Percentiles rank a stretch among this genome's conserved stretches.
Evolutionary conservation across 805 yeast genomes (phyloP).

Genomic region (Teunomyces atbi): DNA sequence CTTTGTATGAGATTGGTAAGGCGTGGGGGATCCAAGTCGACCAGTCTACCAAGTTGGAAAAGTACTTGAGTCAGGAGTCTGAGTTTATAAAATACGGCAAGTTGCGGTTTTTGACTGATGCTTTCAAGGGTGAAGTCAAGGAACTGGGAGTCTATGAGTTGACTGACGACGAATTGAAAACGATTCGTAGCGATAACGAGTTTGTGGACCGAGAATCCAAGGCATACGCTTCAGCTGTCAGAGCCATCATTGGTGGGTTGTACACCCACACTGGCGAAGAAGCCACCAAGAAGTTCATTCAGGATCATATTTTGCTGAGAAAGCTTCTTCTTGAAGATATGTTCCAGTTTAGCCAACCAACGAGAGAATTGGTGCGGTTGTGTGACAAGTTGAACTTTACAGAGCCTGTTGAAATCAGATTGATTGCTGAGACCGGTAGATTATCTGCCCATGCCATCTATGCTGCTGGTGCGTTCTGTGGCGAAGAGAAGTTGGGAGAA

Average conservation of each 20-base stretch:
- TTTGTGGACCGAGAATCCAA: conserved; percentile 37
- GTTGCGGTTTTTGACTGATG: conserved; percentile 48
- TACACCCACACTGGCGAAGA: conserved; percentile 71
- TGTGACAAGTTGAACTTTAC: conserved; percentile 73
- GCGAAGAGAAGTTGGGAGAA: conserved; percentile 81
- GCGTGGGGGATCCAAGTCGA: conserved; percentile 91
- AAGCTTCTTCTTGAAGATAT: conserved; percentile 69
- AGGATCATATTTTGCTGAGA: conserved; percentile 76
- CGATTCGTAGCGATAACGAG: conserved; percentile 14
- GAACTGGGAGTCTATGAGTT: conserved; percentile 53
- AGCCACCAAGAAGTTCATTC: conserved; percentile 65
- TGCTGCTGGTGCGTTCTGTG: conserved; percentile 89
- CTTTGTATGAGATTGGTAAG: conserved; percentile 65
- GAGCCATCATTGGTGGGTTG: conserved; percentile 80
- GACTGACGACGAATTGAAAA: conserved; percentile 22
- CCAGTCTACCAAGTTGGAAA: conserved; percentile 56
- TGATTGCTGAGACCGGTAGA: conserved; percentile 93
- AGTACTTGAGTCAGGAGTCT: conserved; percentile 67
- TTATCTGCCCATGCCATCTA: conserved; percentile 77
- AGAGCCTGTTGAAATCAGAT: conserved; percentile 69
- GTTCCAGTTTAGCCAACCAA: conserved; percentile 82
- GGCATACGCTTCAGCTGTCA: conserved; percentile 68
- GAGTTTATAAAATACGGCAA: conserved; percentile 68
- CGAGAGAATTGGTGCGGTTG: conserved; percentile 74
- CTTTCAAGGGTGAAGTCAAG: conserved; percentile 24